phyloP scores from a whole-genome alignment of 1,284 basidiomycete species.

The Phellopilus nigrolimitatus region DNA sequence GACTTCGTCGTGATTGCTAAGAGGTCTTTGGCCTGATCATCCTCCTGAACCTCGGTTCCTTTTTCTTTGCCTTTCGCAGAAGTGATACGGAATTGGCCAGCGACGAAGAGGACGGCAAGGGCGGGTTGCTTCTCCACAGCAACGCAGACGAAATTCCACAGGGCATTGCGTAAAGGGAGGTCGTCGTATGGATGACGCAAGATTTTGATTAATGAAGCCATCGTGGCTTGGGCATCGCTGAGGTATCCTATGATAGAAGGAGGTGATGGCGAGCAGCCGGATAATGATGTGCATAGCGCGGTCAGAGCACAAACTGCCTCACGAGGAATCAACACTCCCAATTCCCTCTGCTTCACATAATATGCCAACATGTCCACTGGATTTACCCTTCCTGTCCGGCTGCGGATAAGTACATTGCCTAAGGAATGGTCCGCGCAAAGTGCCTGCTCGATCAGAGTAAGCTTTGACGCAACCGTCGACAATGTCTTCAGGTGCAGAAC shows the following conservation, averaged over 20 bases:
- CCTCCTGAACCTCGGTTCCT: slow-evolving; percentile 27
- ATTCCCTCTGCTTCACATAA: slow-evolving; percentile 58
- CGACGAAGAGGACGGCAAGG: slow-evolving; percentile 76
- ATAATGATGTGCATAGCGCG: slow-evolving; percentile 62
- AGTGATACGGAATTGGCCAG: slow-evolving; percentile 60
- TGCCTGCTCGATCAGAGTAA: slow-evolving; percentile 69
- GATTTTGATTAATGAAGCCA: slow-evolving; percentile 57
- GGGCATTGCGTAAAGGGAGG: slow-evolving; percentile 58
- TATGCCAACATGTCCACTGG: slow-evolving; percentile 67
- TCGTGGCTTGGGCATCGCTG: slow-evolving; percentile 62
- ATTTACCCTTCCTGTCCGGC: slow-evolving; percentile 45
- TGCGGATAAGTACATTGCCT: slow-evolving; percentile 44
- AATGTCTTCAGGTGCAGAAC: slow-evolving; percentile 60
- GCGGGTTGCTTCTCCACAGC: slow-evolving; percentile 87
- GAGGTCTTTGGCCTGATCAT: slow-evolving; percentile 25
- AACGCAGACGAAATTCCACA: slow-evolving; percentile 82
- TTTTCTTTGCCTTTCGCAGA: slow-evolving; percentile 35
- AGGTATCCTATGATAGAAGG: slow-evolving; percentile 71
- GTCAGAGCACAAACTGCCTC: slow-evolving; percentile 65
- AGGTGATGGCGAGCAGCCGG: slow-evolving; percentile 49
- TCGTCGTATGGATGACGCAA: slow-evolving; percentile 71
- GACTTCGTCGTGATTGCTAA: slow-evolving; percentile 28
- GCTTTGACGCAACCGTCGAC: slow-evolving; percentile 36
- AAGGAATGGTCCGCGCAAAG: slow-evolving; percentile 58
- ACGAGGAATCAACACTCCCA: slow-evolving; percentile 53